Base-by-base conservation (phyloP, 2,329 filamentous ascomycete species). In the Phaeosphaeriaceae sp. region DNA sequence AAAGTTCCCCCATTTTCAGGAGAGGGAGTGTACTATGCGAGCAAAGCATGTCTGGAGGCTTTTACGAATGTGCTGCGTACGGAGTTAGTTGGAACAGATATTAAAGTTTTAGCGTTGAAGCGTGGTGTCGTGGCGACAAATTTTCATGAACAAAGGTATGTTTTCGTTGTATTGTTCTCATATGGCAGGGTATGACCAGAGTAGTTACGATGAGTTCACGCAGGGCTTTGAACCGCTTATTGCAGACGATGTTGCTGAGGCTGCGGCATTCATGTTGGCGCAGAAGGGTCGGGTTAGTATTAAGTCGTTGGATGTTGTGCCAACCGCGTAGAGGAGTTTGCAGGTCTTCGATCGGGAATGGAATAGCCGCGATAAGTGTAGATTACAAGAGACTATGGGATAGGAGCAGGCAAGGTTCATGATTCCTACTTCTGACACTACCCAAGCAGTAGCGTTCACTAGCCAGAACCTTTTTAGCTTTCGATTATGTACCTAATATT, bases 41-140 rank as follows among this genome's bases (percentile, higher is more conserved):
- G 67, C 52, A 81, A 80, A 54, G 77, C 78, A 0, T 70, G 67
- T 3, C 77, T 79, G 42, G 79, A 82, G 46, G 79, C 65, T 0
- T 81, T 83, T 52, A 77, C 76, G 0, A 80, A 82, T 46, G 72
- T 73, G 1, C 68, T 82, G 8, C 66, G 79, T 0, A 79, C 72
- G 15, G 81, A 83, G 60, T 58, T 81, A 7, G 62, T 54, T 17
- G 76, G 72, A 3, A 79, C 77, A 0, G 74, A 79, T 51, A 78
- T 81, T 46, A 72, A 75, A n/a, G 77, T 81, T 0, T 47, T 80
- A 6, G 76, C 75, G 0, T 51, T 81, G 12, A 61, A 79, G 26
- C 79, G 79, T 0, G 79, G 79, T 0, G 72, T 75, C n/a, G 77
- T 80, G 9, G 75, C 73, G 3, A 80, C 76, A 0, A 69, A 81